Percentiles rank a stretch among this genome's conserved stretches.
phyloP scores from a whole-genome alignment of 129 eudicot species.

The Flaveria bidentis region DNA sequence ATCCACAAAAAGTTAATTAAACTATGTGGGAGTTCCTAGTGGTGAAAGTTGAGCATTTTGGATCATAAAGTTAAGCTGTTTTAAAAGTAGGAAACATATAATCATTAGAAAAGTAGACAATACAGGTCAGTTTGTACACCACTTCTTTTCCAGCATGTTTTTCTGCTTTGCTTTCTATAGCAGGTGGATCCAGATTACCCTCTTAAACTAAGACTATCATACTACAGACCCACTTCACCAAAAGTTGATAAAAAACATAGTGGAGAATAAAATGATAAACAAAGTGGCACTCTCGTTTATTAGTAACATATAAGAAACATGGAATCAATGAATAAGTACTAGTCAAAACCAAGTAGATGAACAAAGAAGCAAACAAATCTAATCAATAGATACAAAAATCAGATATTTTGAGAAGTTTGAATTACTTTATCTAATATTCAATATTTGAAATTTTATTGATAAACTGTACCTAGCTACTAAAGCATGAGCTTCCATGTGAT shows the following conservation, averaged over 20 bases:
- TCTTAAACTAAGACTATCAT: background rate
- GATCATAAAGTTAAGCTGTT: constrained; percentile 26
- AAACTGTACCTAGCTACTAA: constrained; percentile 74
- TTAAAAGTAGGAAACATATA: constrained; percentile 32
- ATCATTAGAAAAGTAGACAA: constrained; percentile 35
- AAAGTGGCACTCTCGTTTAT: constrained; percentile 16
- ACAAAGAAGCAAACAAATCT: constrained; percentile 21
- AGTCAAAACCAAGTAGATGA: constrained; percentile 20
- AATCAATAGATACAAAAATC: constrained; percentile 8
- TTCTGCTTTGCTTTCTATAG: constrained; percentile 35
- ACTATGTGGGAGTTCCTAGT: constrained; percentile 25
- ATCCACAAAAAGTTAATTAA: constrained; percentile 9
- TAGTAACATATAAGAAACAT: constrained; percentile 5
- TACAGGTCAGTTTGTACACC: constrained; percentile 27
- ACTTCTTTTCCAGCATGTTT: constrained; percentile 36
- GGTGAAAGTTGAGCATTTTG: constrained; percentile 34
- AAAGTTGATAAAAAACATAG: constrained; percentile 5
- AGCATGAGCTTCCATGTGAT: constrained; percentile 99
- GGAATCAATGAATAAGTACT: background rate
- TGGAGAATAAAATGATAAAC: constrained; percentile 30
- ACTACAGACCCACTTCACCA: constrained; percentile 25
- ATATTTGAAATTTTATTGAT: background rate
- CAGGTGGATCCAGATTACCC: constrained; percentile 27
- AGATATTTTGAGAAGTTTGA: background rate
- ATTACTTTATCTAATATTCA: background rate